Base-by-base conservation (phyloP, 2,329 filamentous ascomycete genomes). In the Huntiella bhutanensis region DNA sequence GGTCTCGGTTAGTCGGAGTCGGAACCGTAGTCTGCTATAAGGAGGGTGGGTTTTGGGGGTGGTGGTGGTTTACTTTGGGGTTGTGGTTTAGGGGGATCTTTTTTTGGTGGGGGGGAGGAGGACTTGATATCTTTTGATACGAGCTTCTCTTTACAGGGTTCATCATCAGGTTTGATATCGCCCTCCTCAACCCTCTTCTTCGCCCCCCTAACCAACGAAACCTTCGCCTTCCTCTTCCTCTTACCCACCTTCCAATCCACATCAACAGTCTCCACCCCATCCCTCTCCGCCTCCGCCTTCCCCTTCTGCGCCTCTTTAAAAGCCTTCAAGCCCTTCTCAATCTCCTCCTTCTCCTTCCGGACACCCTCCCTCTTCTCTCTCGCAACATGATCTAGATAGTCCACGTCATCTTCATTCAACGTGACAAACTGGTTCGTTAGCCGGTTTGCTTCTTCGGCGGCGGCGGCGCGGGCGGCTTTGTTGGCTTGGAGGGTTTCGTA, bases 401-500 rank as follows among this genome's bases (percentile, higher is more conserved):
- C 81, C 43, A 81, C 68, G 63, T 88, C 83, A 57, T 86, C 81
- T 50, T 85, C 80, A 57, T 88, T 79, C 28, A 91, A 68, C 3
- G 79, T 68, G 35, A 78, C 73, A 58, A 86, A 87, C 63, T 88
- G 83, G 55, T 88, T 82, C 56, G 75, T 73, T 45, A 88, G 65
- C 52, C 71, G 71, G 52, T 70, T 71, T 52, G 77, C 69, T 60
- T 88, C 82, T 59, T 86, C 82, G 59, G 86, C 85, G 6, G 78
- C 81, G 15, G 82, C 82, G 62, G 88, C 80, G 61, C 87, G 88
- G 49, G 81, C 80, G 52, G 77, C 82, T 80, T 48, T 45, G 61
- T 91, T 91, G 38, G 79, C 82, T 62, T 88, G 79, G 44, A 91
- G 61, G 2, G 82, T 69, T 38, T 87, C 83, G 57, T 71, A 91